Evolutionary conservation across 176 grass and related monocot genomes (phyloP).

Genomic region (Oryza australiensis): DNA sequence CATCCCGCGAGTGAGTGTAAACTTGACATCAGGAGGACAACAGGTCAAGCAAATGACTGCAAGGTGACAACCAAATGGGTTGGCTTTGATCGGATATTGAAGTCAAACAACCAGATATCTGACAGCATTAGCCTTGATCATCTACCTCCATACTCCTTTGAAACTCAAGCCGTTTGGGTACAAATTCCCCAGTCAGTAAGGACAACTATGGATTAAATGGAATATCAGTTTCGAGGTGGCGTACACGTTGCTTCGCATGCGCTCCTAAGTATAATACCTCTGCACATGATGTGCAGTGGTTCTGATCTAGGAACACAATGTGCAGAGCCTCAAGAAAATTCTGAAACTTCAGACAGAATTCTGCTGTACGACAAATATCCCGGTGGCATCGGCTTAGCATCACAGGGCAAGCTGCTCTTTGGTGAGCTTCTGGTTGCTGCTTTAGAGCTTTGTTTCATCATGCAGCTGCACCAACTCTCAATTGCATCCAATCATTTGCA

Average conservation of each 20-base stretch:
- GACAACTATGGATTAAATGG: slow-evolving; percentile 27
- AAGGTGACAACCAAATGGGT: slow-evolving; percentile 59
- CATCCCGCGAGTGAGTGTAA: slow-evolving; percentile 20
- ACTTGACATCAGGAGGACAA: slow-evolving; percentile 43
- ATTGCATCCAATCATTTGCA: slow-evolving; percentile 21
- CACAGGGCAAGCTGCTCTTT: slow-evolving; percentile 53
- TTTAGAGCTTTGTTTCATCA: slow-evolving; percentile 45
- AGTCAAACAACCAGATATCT: slow-evolving; percentile 45
- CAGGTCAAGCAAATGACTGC: slow-evolving; percentile 48
- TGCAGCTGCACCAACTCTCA: slow-evolving; percentile 13
- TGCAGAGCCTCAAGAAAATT: slow-evolving; percentile 45
- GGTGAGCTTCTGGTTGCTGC: slow-evolving; percentile 52
- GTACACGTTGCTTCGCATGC: slow-evolving; percentile 44
- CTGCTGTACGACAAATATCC: slow-evolving; percentile 66
- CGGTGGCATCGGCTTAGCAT: slow-evolving; percentile 61
- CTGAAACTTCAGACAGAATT: slow-evolving; percentile 44
- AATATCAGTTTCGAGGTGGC: slow-evolving; percentile 37
- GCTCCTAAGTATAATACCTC: slow-evolving; percentile 47
- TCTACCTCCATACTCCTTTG: slow-evolving; percentile 60
- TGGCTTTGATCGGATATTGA: slow-evolving; percentile 59
- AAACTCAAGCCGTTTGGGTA: slow-evolving; percentile 63
- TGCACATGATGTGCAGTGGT: slow-evolving; percentile 61
- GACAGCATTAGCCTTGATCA: slow-evolving; percentile 45
- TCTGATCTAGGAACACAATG: slow-evolving; percentile 62
- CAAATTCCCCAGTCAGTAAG: slow-evolving; percentile 38